Evolutionary conservation across 2,329 filamentous ascomycete genomes (phyloP), one percentile per base, ranked within the genome.

Genomic region (Epichloe festucae): DNA sequence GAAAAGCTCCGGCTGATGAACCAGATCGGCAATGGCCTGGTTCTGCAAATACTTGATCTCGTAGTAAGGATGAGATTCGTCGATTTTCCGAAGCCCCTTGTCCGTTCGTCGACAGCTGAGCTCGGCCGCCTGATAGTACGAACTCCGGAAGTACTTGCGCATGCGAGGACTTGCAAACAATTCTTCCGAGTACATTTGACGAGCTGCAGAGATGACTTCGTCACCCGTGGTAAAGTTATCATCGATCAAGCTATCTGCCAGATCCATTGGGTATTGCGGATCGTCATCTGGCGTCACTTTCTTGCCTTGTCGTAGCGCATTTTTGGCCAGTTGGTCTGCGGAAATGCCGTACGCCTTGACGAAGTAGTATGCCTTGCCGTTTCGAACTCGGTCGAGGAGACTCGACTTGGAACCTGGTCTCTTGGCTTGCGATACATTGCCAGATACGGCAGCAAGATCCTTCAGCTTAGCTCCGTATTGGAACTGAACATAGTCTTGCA

Each of bases 401-500:
- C 82, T 83, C 14, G 85, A 85, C 55, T 87, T 85, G 49, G 85
- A 84, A n/a, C 90, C 85, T 5, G 93, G 89, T 34, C 90, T 85
- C 63, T 89, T 89, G 3, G 76, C 78, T 50, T 82, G 79, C 54
- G 85, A 85, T 10, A 75, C 69, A 51, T 81, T 81, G 14, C 77
- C 74, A 41, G 82, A 76, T 54, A 81, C 75, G 17, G 81, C 72
- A 14, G 83, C 79, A 46, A 94, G 69, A 56, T 97, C 90, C 63
- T 87, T 91, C 47, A 97, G 74, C 64, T 95, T 82, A 3, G 82
- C 74, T 4, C 87, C 82, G 61, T 97, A 97, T 62, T 90, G 86
- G 68, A 98, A 98, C 63, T 97, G 89, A 50, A 97, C 73, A 61
- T 97, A 97, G 62, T 98, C 93, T 63, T 97, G 91, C 21, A 98